Percentiles rank a stretch among this genome's conserved stretches.
These are phyloP conservation scores for Asclepias syriaca DNA, from an alignment of 257 asterid genomes.

Conservation along the genomic window DNA sequence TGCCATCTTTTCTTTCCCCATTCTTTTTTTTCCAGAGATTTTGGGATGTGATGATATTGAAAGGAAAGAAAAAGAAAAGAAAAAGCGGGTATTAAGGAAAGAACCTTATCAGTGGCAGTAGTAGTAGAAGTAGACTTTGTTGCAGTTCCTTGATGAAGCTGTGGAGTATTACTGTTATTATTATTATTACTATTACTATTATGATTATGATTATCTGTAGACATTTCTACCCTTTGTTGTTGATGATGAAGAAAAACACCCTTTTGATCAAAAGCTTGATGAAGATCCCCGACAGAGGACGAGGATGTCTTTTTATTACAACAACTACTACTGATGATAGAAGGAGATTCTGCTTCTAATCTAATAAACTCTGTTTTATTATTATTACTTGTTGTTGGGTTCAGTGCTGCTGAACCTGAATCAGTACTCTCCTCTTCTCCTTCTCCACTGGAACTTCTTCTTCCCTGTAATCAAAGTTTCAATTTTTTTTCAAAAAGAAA, in stretches of 20 bases:
- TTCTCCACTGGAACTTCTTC: conserved; percentile 32
- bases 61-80: not conserved
- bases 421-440: conserved; percentile 65
- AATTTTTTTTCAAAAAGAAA: not conserved
- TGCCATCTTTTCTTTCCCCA: conserved; percentile 17
- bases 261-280: conserved; percentile 24
- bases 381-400: conserved; percentile 42
- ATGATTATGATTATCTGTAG: conserved; percentile 35
- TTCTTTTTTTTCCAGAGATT: conserved; percentile 18
- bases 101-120: conserved; percentile 51
- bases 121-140: conserved; percentile 32
- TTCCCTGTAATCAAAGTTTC: conserved; percentile 36
- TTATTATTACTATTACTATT: conserved; percentile 18
- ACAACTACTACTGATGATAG: conserved; percentile 32
- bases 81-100: not conserved
- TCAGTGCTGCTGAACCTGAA: conserved; percentile 61
- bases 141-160: conserved; percentile 28
- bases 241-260: conserved; percentile 13
- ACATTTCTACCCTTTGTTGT: conserved; percentile 28
- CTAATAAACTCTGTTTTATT: conserved; percentile 32
- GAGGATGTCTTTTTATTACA: conserved; percentile 26
- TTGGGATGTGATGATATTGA: conserved; percentile 26
- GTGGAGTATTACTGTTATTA: conserved; percentile 22
- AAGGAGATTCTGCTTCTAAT: conserved; percentile 62
- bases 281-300: conserved; percentile 22